A percentile compares a stretch with the other conserved stretches of the same genome.
phyloP scores from a whole-genome alignment of 306 rosid genomes.

The Vigna angularis region DNA sequence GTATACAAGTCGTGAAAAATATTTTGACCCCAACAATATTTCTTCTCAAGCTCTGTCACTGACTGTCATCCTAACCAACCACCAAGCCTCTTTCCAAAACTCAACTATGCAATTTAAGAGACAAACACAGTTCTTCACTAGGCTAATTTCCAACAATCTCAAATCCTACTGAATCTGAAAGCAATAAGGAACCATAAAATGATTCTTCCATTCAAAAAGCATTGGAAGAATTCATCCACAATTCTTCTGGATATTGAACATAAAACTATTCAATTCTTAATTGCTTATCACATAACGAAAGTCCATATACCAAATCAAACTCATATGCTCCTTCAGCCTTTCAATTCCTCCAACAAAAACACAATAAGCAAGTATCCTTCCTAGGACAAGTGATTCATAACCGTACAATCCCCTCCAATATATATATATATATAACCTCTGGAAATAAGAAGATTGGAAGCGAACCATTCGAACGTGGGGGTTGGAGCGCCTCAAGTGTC shows the following conservation, averaged over 20 bases:
- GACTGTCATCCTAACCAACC: no score
- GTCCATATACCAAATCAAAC: not conserved
- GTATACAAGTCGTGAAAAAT: no score
- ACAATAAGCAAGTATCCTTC: not conserved
- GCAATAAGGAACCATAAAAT: not conserved
- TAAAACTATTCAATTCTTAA: not conserved
- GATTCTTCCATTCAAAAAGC: not conserved
- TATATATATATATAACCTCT: not conserved
- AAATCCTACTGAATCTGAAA: not conserved
- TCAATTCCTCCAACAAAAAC: not conserved
- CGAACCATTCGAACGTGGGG: slow-evolving; percentile 69
- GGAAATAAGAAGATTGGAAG: not conserved
- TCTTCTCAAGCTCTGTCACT: no score
- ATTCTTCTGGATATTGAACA: not conserved
- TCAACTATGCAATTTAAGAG: no score
- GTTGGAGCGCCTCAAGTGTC: slow-evolving; percentile 69
- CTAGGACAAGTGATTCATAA: not conserved
- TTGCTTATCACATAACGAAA: not conserved
- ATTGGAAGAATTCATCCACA: not conserved
- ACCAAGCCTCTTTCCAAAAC: no score
- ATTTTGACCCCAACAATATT: no score
- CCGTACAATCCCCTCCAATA: not conserved
- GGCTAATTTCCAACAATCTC: not conserved
- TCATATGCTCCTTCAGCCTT: not conserved
- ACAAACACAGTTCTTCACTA: no score